These are phyloP conservation scores for Aeminium ludgeri DNA, from an alignment of 495 filamentous ascomycete species.

Conservation along the genomic window DNA sequence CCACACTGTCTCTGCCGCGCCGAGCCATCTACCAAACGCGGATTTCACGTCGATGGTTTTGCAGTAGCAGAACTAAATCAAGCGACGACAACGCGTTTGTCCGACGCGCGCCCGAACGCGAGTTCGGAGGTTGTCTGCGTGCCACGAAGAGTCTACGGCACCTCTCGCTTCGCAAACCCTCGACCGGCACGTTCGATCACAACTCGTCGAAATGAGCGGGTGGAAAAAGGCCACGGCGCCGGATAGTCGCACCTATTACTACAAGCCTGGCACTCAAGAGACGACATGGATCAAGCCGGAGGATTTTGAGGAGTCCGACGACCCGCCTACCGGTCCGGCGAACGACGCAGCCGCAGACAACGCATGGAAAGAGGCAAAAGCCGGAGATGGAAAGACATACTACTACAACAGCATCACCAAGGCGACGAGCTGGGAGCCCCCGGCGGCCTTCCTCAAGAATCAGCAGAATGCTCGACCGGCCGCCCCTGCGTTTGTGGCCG, in stretches of 20 bases:
- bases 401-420: constrained; percentile 87
- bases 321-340: background rate
- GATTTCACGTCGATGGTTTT: too few relatives aligned
- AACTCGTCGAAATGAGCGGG: constrained; percentile 40
- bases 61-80: too few relatives aligned
- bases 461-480: constrained; percentile 4
- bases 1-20: too few relatives aligned
- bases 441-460: constrained; percentile 5
- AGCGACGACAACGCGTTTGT: too few relatives aligned
- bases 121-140: too few relatives aligned
- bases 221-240: constrained; percentile 76
- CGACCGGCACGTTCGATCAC: too few relatives aligned
- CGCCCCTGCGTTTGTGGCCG: constrained; percentile 42
- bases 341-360: constrained; percentile 2
- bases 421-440: constrained; percentile 72
- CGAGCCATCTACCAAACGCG: too few relatives aligned
- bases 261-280: constrained; percentile 67
- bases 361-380: constrained; percentile 85
- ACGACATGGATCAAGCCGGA: constrained; percentile 91
- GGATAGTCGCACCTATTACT: constrained; percentile 87
- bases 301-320: constrained; percentile 34
- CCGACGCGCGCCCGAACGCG: too few relatives aligned
- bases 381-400: constrained; percentile 74
- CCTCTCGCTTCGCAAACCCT: too few relatives aligned
- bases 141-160: too few relatives aligned